A percentile compares a stretch with the other conserved stretches of the same genome.
Evolutionary conservation across 2,329 filamentous ascomycete species (phyloP).

Genomic region (Mariannaea sp.): DNA sequence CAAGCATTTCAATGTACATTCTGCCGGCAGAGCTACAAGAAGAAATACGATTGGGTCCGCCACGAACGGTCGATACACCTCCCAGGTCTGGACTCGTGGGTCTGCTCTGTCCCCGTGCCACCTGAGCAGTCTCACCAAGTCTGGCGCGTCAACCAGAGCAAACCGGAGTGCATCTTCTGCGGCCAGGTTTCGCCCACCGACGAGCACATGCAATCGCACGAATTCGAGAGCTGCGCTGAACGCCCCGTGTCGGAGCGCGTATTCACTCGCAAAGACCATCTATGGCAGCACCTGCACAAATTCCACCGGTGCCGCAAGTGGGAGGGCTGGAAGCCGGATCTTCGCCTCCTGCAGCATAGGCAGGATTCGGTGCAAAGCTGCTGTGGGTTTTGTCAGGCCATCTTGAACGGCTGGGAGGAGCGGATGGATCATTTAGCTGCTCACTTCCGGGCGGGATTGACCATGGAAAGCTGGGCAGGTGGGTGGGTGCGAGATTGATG

Average conservation of each 20-base stretch:
- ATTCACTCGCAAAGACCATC: constrained; percentile 49
- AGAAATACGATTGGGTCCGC: constrained; percentile 49
- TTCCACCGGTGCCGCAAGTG: constrained; percentile 52
- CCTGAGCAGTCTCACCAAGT: constrained; percentile 49
- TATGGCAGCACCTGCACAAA: constrained; percentile 49
- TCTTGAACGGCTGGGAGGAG: constrained; percentile 37
- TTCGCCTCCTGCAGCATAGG: constrained; percentile 41
- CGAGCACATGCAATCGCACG: constrained; percentile 46
- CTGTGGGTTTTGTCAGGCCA: constrained; percentile 39
- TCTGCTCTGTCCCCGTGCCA: constrained; percentile 52
- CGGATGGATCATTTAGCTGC: constrained; percentile 37
- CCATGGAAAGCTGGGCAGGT: constrained; percentile 37
- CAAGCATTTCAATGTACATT: constrained; percentile 46
- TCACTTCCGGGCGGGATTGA: constrained; percentile 39
- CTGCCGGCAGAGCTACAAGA: constrained; percentile 46
- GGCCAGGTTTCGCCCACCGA: constrained; percentile 41
- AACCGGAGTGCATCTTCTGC: constrained; percentile 48
- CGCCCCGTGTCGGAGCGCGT: constrained; percentile 49
- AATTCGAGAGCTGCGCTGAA: constrained; percentile 56
- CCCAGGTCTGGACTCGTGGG: constrained; percentile 49
- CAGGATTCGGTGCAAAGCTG: constrained; percentile 36
- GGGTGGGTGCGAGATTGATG: constrained; percentile 34
- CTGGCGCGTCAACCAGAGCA: constrained; percentile 53
- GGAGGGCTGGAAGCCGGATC: constrained; percentile 54
- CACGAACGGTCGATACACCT: constrained; percentile 58